phyloP scores from a whole-genome alignment of 2,329 filamentous ascomycete genomes.

The Aureobasidium leucospermi region DNA sequence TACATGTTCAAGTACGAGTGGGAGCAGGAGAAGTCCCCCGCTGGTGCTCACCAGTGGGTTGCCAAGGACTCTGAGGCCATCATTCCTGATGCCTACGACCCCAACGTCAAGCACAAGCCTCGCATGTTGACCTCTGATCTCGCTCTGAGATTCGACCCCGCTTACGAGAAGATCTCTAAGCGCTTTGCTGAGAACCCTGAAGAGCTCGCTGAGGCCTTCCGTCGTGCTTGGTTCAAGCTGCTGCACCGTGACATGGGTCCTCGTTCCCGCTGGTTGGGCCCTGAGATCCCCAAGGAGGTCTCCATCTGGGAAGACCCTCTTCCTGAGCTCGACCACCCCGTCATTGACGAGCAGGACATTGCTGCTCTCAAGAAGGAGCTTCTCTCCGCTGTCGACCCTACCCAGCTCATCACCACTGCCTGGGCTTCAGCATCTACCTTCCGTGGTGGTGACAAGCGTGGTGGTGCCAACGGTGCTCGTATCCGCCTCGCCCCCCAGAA shows the following conservation, averaged over 20 bases:
- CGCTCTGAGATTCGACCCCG: constrained; percentile 62
- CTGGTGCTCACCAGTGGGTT: constrained; percentile 69
- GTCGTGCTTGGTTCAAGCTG: constrained; percentile 76
- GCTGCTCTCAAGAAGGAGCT: constrained; percentile 62
- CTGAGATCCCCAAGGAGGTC: constrained; percentile 63
- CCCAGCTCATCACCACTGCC: constrained; percentile 57
- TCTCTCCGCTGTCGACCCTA: constrained; percentile 52
- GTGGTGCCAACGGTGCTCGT: constrained; percentile 72
- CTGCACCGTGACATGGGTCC: constrained; percentile 75
- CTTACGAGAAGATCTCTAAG: constrained; percentile 68
- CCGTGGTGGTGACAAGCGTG: constrained; percentile 72
- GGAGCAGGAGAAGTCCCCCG: constrained; percentile 68
- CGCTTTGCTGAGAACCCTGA: constrained; percentile 62
- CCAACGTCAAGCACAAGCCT: constrained; percentile 65
- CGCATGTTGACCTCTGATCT: constrained; percentile 72
- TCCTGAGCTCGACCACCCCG: constrained; percentile 49
- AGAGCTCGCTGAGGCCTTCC: constrained; percentile 61
- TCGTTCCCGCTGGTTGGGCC: constrained; percentile 61
- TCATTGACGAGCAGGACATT: constrained; percentile 57
- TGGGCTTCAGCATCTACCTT: constrained; percentile 67
- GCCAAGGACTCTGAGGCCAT: constrained; percentile 60
- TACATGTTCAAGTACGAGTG: constrained; percentile 74
- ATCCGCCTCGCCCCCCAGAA: constrained; percentile 67
- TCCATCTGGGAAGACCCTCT: constrained; percentile 71
- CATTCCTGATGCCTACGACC: constrained; percentile 65